Base-by-base conservation (phyloP, 306 rosid species). In the Carpinus viminea region DNA sequence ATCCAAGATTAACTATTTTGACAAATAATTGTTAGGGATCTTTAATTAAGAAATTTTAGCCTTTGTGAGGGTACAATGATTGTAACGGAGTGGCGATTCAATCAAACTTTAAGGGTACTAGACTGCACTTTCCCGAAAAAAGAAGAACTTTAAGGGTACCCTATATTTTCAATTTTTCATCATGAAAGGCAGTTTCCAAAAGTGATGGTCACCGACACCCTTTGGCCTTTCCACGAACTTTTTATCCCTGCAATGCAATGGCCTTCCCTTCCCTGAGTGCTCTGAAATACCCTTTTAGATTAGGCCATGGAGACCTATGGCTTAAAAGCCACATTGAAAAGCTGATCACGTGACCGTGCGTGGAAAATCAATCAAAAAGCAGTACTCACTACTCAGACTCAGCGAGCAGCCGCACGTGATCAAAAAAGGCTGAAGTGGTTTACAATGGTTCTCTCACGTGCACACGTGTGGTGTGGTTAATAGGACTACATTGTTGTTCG, bases 321-420 rank as follows among this genome's bases (percentile, higher is more conserved):
- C 26, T 24, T 24, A 79, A 82, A 41, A 50, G 51, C 20, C 11
- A 21, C 71, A 24, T 61, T 65, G 68, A 76, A 54, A 73, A 77
- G 20, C 41, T 74, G 45, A 41, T 41, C 45, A 41, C 45, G 45
- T 41, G 45, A 41, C 45, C 45, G 0, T 6, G 45, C 1, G 6
- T 41, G 45, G 45, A 5, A 5, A 41, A 41, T 41, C 45, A 41
- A 41, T 41, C 43, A 41, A 41, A 41, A 77, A 55, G 72, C 70
- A 75, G 80, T 24, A 24, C 1, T 31, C 70, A 75, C 78, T 24
- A 24, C 1, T 31, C 34, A 24, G 26, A 31, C 34, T 47, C 71
- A 76, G 81, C 78, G 72, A 84, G 64, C 74, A 77, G 74, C 93
- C 1, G 26, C 26, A 83, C 85, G 81, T 85, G 89, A 82, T 79